Conservation (phyloP, 495 filamentous ascomycete genomes). For the Aspergillus biplanus region DNA sequence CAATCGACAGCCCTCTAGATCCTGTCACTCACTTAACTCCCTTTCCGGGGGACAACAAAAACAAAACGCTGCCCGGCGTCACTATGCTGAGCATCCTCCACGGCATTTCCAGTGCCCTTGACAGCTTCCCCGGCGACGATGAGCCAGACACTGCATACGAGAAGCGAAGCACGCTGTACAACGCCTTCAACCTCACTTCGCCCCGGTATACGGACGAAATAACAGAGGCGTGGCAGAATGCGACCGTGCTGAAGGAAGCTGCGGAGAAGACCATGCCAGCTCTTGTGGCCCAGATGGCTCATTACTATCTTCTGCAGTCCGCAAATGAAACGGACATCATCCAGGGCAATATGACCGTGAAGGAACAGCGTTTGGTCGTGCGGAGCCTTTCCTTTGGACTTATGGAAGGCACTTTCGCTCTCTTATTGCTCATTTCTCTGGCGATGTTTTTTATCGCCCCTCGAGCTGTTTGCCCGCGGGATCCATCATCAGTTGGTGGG, state of each 20-base stretch:
- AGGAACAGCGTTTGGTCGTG: neutral
- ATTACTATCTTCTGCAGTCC: neutral
- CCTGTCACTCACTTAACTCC: neutral
- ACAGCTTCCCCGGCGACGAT: neutral
- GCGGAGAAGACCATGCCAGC: neutral
- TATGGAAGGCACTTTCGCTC: neutral
- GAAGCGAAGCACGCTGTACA: neutral
- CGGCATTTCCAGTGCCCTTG: neutral
- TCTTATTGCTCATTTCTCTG: neutral
- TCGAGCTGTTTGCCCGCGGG: neutral
- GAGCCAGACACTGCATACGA: neutral
- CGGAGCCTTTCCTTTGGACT: neutral
- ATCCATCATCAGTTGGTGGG: neutral
- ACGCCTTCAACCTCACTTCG: neutral
- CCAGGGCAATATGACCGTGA: neutral
- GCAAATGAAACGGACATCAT: neutral
- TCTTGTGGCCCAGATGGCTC: neutral
- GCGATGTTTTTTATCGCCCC: neutral
- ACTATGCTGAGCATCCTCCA: neutral
- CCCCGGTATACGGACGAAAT: neutral
- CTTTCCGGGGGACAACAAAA: neutral
- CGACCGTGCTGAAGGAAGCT: neutral
- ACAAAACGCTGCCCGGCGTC: neutral
- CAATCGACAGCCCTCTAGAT: neutral
- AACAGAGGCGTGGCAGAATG: neutral